A percentile compares a stretch with the other conserved stretches of the same genome.
phyloP scores from a whole-genome alignment of 345 rosid species.

The Salix koriyanagi region DNA sequence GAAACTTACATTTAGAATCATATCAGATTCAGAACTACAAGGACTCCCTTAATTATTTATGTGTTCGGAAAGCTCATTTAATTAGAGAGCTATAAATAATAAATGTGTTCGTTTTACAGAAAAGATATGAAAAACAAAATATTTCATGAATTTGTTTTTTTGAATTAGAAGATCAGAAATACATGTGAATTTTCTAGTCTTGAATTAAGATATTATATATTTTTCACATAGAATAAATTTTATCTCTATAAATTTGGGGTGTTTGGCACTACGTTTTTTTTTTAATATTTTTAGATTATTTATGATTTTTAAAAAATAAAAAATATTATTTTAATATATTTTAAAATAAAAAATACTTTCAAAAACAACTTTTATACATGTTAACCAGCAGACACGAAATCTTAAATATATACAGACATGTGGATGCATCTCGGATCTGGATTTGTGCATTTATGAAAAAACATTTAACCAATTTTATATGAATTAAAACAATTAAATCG shows the following conservation, averaged over 20 bases:
- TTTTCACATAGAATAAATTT: background rate
- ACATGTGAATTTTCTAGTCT: background rate
- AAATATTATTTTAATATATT: too few species aligned
- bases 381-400: too few species aligned
- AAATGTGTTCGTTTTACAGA: background rate
- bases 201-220: background rate
- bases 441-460: background rate
- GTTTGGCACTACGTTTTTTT: too few species aligned
- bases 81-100: background rate
- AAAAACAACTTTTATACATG: too few species aligned
- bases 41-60: background rate
- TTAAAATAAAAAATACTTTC: too few species aligned
- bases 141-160: background rate
- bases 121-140: background rate
- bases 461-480: background rate
- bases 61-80: background rate
- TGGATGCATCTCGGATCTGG: too few species aligned
- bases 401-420: background rate
- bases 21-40: background rate
- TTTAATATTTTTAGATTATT: too few species aligned
- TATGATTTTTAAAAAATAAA: too few species aligned
- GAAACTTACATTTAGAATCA: too few species aligned
- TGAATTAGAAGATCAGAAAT: background rate
- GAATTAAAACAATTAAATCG: background rate
- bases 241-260: too few species aligned